Base-by-base conservation (phyloP, 331 rosid genomes). In the Cydonia oblonga region DNA sequence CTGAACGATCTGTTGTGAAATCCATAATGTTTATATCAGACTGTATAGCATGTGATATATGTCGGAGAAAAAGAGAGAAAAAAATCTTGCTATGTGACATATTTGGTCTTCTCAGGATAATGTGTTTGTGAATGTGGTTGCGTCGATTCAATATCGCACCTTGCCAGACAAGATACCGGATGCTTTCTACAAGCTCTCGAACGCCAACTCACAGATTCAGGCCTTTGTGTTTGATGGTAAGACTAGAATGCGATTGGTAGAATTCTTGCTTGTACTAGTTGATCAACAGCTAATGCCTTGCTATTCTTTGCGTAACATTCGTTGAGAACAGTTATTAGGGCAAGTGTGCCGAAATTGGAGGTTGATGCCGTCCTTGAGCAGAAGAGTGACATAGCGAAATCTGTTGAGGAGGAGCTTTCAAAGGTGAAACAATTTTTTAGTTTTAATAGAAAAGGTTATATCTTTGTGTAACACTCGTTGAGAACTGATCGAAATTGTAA, bases 111-210 rank as follows among this genome's bases (percentile, higher is more conserved):
- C 32, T 30, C 53, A 91, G 92, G 96, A 92, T 64, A 89, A 86
- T 75, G 97, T 87, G 65, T 92, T 88, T 60, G 97, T 89, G 74
- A 85, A 72, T 69, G 90, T 92, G 52, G 92, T 86, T 75, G 89
- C 95, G 1, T 88, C 92, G 52, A 79, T 92, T 65, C 95, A 92
- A 78, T 90, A 86, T 70, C 89, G 90, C 4, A 88, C 90, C 42
- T 75, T 86, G 56, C 83, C 92, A 25, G 89, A 81, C 9, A 86
- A 92, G 75, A 88, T 93, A 12, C 64, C 84, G 1, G 92, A 92
- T 81, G 97, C 97, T 69, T 88, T 90, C 84, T 90, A 92, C 68
- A 84, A 84, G 86, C 95, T 90, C 76, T 80, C 90, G 60, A 88
- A 85, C 84, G 81, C 90, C 67, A 88, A 86, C 83, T 85, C 73